Base-by-base conservation (phyloP, 2,329 filamentous ascomycete species). In the Fusarium beomiforme region DNA sequence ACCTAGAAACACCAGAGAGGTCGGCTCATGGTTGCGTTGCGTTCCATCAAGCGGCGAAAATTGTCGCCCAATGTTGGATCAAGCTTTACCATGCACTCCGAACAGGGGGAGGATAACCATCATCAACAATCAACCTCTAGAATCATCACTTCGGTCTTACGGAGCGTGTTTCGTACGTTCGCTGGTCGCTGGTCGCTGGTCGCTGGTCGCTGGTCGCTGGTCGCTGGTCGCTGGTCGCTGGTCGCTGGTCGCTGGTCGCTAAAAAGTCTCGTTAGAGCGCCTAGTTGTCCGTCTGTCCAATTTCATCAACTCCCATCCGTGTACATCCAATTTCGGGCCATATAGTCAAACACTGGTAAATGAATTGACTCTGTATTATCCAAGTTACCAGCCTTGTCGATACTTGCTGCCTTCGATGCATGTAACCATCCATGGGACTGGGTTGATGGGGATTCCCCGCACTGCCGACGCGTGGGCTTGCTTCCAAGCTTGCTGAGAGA, bases 251-350 rank as follows among this genome's bases (percentile, higher is more conserved):
- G 31, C 37, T 44, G 16, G n/a, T 33, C 37, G 24, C 51, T 55
- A 34, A 8, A 33, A 55, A 47, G n/a, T 47, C 51, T 55, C 17
- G 17, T 33, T 47, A n/a, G 23, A 19, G 21, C 23, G 26, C 26
- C 26, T 21, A 41, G 24, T 34, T 26, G n/a, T 42, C 63, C 33
- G 13, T 46, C 37, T 44, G 36, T 49, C 44, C 23, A 39, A 41
- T 53, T 53, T 21, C 44, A 21, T 37, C 23, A 46, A n/a, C 23
- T 31, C 21, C 31, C 26, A 36, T 54, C 65, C 69, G 69, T 59
- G 34, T 63, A 36, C 44, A 46, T 72, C 69, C 69, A 69, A 54
- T 59, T 42, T 63, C 65, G 53, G 49, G 49, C 43, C 69, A 67
- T 65, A 70, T 72, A 69, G 70, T 34, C 69, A 50, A 46, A 24